These are phyloP conservation scores for Metschnikowia peoriensis DNA, from an alignment of 805 yeast species.

Conservation along the genomic window DNA sequence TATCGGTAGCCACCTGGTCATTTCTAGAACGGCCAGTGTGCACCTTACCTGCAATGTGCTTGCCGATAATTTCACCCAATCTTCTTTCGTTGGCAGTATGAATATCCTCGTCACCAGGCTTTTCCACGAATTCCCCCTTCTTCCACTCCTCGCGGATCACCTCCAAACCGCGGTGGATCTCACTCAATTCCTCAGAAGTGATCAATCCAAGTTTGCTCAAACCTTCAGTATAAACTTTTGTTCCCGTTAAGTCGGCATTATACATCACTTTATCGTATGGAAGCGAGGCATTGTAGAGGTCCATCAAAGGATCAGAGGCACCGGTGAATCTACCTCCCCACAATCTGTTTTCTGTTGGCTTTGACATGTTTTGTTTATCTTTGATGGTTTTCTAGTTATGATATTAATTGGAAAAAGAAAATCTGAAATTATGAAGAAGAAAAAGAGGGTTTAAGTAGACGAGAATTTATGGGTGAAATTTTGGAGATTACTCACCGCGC, in stretches of 20 bases:
- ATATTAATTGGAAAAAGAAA: not conserved
- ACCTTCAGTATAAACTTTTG: slow-evolving; percentile 89
- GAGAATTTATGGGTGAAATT: slow-evolving; percentile 1
- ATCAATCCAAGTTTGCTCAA: slow-evolving; percentile 74
- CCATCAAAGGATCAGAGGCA: slow-evolving; percentile 96
- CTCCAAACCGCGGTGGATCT: slow-evolving; percentile 82
- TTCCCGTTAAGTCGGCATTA: slow-evolving; percentile 90
- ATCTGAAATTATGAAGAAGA: not conserved
- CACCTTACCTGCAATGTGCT: slow-evolving; percentile 91
- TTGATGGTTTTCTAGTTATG: not conserved
- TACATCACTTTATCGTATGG: slow-evolving; percentile 97
- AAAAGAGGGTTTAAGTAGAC: not conserved
- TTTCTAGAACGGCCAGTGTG: slow-evolving; percentile 99
- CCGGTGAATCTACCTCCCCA: slow-evolving; percentile 99
- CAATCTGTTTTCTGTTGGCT: slow-evolving; percentile 67
- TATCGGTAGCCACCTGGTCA: slow-evolving; percentile 99
- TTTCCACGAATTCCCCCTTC: slow-evolving; percentile 61
- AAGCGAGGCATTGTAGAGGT: slow-evolving; percentile 91
- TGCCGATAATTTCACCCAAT: slow-evolving; percentile 93
- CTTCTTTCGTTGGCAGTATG: slow-evolving; percentile 99
- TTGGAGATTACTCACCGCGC: slow-evolving; percentile 26
- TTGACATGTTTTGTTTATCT: slow-evolving; percentile 13
- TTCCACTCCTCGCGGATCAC: slow-evolving; percentile 80
- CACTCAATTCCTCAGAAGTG: slow-evolving; percentile 65
- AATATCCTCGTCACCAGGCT: slow-evolving; percentile 93